Base-by-base conservation (phyloP, 2,329 filamentous ascomycete genomes). In the Colletotrichum caudatum region DNA sequence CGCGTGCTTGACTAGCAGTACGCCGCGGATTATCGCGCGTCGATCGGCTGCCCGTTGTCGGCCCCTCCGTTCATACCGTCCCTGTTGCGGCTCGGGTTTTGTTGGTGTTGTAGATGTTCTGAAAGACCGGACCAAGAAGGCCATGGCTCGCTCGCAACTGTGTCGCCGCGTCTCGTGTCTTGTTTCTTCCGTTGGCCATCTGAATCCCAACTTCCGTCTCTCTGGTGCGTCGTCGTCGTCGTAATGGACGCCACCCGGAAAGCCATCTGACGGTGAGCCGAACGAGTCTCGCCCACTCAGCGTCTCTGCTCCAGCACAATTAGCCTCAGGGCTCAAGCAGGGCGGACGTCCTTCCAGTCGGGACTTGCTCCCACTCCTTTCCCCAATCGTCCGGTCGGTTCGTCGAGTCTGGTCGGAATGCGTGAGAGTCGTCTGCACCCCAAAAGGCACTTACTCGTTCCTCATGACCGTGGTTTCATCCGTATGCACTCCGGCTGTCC, bases 191-290 rank as follows among this genome's bases (percentile, higher is more conserved):
- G 29, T 56, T 37, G 57, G 53, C n/a, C 20, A 33, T 57, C 29
- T 33, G 61, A 60, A 69, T 69, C 65, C 65, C 65, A 69, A 60
- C 37, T 69, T 62, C 58, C 23, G 48, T 33, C 61, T 33, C 61
- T 64, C 57, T 64, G 59, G 69, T 61, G 59, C 64, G 37, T 57
- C 37, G 69, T 71, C 37, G 69, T 71, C 69, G 69, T 71, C 69
- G 69, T 71, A 71, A 71, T 71, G 56, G 53, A 44, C 69, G 69
- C 69, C 69, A 71, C 69, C 54, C 69, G 69, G 69, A 71, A 69
- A 50, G 65, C 59, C 65, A 71, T 71, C 65, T 71, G 69, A 71
- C 69, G 65, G 66, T 68, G 65, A 71, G 65, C 69, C 69, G 69
- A 71, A 71, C 59, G 61, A 37, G 46, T 69, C 39, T 48, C 69